These are phyloP conservation scores for Irineochytrium annulatum DNA, from an alignment of 192 early-diverging fungal genomes.

Conservation along the genomic window DNA sequence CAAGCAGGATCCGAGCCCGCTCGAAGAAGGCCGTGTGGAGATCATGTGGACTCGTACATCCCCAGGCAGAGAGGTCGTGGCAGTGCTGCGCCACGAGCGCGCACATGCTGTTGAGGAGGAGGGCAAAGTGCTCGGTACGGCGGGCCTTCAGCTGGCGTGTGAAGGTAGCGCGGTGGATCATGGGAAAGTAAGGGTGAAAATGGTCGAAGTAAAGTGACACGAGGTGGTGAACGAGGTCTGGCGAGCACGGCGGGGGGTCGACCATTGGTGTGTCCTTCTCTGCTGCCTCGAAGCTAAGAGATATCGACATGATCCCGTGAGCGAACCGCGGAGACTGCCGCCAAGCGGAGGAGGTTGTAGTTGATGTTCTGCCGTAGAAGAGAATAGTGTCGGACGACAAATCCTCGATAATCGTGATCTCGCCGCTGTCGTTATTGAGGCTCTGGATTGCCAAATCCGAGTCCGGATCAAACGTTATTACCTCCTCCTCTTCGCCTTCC, in stretches of 20 bases:
- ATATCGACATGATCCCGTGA: slow-evolving; percentile 46
- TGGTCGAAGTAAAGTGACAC: slow-evolving; percentile 46
- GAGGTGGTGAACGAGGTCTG: slow-evolving; percentile 40
- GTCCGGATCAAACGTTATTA: slow-evolving; percentile 23
- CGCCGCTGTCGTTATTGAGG: slow-evolving; percentile 24
- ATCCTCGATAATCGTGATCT: slow-evolving; percentile 43
- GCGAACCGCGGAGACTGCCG: slow-evolving; percentile 37
- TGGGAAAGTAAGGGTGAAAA: slow-evolving; percentile 47
- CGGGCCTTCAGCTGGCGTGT: slow-evolving; percentile 39
- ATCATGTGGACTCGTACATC: slow-evolving; percentile 28
- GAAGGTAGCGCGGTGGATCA: slow-evolving; percentile 37
- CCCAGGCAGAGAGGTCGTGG: slow-evolving; percentile 31
- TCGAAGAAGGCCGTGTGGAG: slow-evolving; percentile 44
- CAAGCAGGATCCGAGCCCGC: slow-evolving; percentile 36
- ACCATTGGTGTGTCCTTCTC: slow-evolving; percentile 25
- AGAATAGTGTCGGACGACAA: slow-evolving; percentile 37
- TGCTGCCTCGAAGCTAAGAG: slow-evolving; percentile 33
- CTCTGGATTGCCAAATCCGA: slow-evolving; percentile 18
- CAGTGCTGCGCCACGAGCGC: slow-evolving; percentile 44
- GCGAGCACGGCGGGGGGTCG: slow-evolving; percentile 39
- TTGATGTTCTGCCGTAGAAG: slow-evolving; percentile 41
- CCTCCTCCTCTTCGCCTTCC: slow-evolving; percentile 8
- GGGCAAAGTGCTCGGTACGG: slow-evolving; percentile 43
- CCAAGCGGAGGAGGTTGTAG: slow-evolving; percentile 31
- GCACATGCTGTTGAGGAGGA: slow-evolving; percentile 48